Evolutionary conservation across 2,329 filamentous ascomycete species (phyloP), one percentile per base, ranked within the genome.

Genomic region (Blumeriella jaapii): DNA sequence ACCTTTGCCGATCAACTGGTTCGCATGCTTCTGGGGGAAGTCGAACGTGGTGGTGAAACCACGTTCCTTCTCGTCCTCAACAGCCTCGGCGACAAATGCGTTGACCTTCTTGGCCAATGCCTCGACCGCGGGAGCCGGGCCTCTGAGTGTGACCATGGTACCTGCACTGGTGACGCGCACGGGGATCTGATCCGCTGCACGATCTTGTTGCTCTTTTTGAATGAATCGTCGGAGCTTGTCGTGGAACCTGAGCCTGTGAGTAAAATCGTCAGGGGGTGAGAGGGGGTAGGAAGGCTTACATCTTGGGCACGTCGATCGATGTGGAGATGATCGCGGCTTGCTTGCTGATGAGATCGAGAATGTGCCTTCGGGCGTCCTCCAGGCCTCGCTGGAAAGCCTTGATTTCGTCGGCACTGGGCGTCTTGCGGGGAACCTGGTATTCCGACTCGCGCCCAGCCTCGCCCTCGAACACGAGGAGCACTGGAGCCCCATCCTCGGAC

Each of bases 1-100:
- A 31, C 72, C 69, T 58, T 78, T 79, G 34, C 76, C 77, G 51
- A 79, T 78, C 2, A 81, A 71, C 56, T 93, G 81, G 59, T 94
- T 94, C 45, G 87, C 86, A 55, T 77, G 93, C 61, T 94, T 93
- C 56, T 94, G 83, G 6, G 89, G 89, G 64, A 94, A 98, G 45
- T 94, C 85, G 48, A 96, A 96, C 16, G 72, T 75, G 40, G 83
- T 65, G 2, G 76, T 86, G 61, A 87, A 93, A 28, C 84, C 86
- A 40, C 89, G 82, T 61, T 96, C 89, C 55, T 91, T 82, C 60
- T 96, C 89, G 42, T 96, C 87, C 57, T 84, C 73, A 63, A 87
- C 82, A 60, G 93, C 86, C 55, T 93, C 81, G 54, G 81, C 78
- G 14, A 96, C 67, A 54, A 94, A 96, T 5, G 73, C 73, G 39